Conservation (phyloP, 306 rosid genomes). For the Cicer arietinum region DNA sequence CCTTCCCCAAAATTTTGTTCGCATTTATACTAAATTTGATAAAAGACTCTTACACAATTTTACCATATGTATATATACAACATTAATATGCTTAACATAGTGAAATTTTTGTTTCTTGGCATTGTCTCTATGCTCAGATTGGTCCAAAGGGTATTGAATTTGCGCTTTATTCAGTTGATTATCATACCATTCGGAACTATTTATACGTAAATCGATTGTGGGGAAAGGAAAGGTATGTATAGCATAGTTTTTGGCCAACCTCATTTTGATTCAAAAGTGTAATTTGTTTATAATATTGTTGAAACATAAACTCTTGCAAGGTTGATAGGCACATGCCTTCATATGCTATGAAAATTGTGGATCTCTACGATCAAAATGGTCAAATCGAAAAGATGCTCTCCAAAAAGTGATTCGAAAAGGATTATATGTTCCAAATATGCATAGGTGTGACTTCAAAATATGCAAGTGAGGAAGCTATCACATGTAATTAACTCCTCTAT, state of each 20-base stretch:
- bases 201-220: conserved; percentile 70
- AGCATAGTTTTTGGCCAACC: not conserved
- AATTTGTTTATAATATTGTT: conserved; percentile 21
- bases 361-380: conserved; percentile 83
- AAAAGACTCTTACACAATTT: conserved; percentile 32
- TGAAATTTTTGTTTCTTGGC: conserved; percentile 29
- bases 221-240: conserved; percentile 88
- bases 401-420: conserved; percentile 48
- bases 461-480: conserved; percentile 12
- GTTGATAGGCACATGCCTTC: conserved; percentile 86
- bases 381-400: conserved; percentile 78
- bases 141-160: conserved; percentile 50
- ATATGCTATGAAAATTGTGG: conserved; percentile 87
- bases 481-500: conserved; percentile 10
- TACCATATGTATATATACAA: not conserved
- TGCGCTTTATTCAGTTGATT: no score
- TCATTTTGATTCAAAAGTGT: not conserved
- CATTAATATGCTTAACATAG: not conserved
- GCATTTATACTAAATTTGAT: conserved; percentile 93
- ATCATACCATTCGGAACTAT: conserved; percentile 67
- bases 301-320: conserved; percentile 59
- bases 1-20: conserved; percentile 87
- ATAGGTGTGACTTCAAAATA: not conserved
- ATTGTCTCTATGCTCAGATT: conserved; percentile 55
- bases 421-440: not conserved